Base-by-base conservation (phyloP, 2,329 filamentous ascomycete species). In the Arthrocladium fulminans region DNA sequence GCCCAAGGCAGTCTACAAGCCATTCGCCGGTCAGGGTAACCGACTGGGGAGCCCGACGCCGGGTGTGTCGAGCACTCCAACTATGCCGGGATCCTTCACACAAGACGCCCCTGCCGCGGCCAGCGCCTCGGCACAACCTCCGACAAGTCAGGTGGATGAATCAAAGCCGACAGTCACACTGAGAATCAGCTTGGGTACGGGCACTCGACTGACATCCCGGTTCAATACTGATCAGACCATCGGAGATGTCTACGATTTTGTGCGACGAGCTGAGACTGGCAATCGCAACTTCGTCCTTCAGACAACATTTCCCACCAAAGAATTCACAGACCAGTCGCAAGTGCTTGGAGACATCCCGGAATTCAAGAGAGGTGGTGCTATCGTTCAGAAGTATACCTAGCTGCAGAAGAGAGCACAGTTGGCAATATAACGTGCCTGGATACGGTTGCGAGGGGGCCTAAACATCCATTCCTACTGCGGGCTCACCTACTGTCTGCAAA, bases 171-270 rank as follows among this genome's bases (percentile, higher is more conserved):
- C 65, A 0, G 59, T 83, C 2, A 78, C 75, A 10, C 67, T 83
- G 27, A 79, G 82, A 61, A 74, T 83, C 50, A 76, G 79, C 27
- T 72, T 83, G 3, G 79, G 77, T 19, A 79, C 83, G 56, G 80
- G 80, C 27, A 78, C 79, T 10, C 70, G 79, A 12, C 62, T 83
- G 50, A 71, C 71, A 5, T 78, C 76, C 17, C 73, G 79, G 19
- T 83, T 83, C 69, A 83, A 83, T 62, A 80, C 77, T 0, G 76
- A 74, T 1, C 77, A 81, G 59, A 83, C 79, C 0, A 73, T 83
- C 49, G 79, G 79, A 34, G 76, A 83, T 54, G 75, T 83, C 32
- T 83, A 83, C 63, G 64, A 68, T 35, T 83, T 83, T 57, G 79
- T 83, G 39, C 64, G 70, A 46, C 70, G 72, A 10, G 69, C 78